These are phyloP conservation scores for Alternaria arborescens DNA, from an alignment of 2,329 filamentous ascomycete genomes.

Conservation along the genomic window DNA sequence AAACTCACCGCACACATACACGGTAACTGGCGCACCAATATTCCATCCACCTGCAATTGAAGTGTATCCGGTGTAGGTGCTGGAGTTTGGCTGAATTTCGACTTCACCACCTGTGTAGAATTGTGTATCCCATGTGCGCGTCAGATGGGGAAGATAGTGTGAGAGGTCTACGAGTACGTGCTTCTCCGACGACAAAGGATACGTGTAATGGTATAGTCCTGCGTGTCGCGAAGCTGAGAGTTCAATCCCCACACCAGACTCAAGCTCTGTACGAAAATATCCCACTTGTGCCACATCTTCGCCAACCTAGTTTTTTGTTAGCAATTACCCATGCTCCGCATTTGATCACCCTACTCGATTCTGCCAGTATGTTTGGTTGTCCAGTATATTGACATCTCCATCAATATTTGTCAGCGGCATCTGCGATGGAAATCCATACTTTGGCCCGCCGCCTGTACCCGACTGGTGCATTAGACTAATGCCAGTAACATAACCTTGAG, in stretches of 20 bases:
- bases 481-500: constrained; percentile 51
- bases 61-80: constrained; percentile 44
- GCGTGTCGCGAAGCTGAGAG: constrained; percentile 50
- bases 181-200: constrained; percentile 48
- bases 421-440: constrained; percentile 54
- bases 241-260: constrained; percentile 48
- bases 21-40: constrained; percentile 46
- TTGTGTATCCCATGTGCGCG: constrained; percentile 47
- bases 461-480: constrained; percentile 53
- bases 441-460: constrained; percentile 47
- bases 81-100: constrained; percentile 41
- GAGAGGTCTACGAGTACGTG: constrained; percentile 59
- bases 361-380: constrained; percentile 56
- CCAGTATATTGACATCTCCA: constrained; percentile 53
- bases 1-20: constrained; percentile 50
- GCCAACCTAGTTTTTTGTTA: constrained; percentile 26
- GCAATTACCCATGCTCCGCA: background rate
- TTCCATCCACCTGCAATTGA: constrained; percentile 51
- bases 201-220: constrained; percentile 50
- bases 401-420: constrained; percentile 54
- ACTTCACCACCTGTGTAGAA: constrained; percentile 50
- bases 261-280: constrained; percentile 47
- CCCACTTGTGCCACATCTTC: constrained; percentile 48
- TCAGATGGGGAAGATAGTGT: constrained; percentile 52
- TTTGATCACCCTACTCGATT: constrained; percentile 34